Percentiles rank a stretch among this genome's conserved stretches.
phyloP scores from a whole-genome alignment of 2,329 filamentous ascomycete species.

The Aspergillus fumigatus region DNA sequence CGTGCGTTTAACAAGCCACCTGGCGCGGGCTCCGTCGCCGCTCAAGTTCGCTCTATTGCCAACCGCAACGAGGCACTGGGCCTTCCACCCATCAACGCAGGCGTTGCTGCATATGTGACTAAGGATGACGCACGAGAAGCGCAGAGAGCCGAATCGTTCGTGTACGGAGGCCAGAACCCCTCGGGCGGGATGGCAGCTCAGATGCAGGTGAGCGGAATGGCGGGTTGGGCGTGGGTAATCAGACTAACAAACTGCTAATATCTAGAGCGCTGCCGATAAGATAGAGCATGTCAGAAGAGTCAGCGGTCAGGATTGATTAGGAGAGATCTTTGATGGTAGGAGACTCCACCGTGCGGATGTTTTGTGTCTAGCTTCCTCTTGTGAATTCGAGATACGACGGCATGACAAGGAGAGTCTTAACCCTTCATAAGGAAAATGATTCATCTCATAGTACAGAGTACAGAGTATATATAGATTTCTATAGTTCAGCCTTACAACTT shows the following conservation, averaged over 20 bases:
- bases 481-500: neutral
- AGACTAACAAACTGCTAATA: slow-evolving; percentile 4
- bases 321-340: too few species aligned
- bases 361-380: neutral
- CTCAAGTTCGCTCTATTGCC: slow-evolving; percentile 31
- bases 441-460: neutral
- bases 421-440: neutral
- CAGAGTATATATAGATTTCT: too few species aligned
- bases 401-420: neutral
- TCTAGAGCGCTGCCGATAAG: slow-evolving; percentile 33
- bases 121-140: slow-evolving; percentile 31
- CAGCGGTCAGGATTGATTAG: slow-evolving; percentile 1
- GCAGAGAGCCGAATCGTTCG: slow-evolving; percentile 22
- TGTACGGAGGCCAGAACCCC: slow-evolving; percentile 29
- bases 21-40: slow-evolving; percentile 25
- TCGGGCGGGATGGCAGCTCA: slow-evolving; percentile 28
- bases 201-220: slow-evolving; percentile 27
- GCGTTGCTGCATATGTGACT: slow-evolving; percentile 25
- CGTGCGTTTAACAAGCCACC: slow-evolving; percentile 32
- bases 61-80: slow-evolving; percentile 29
- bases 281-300: slow-evolving; percentile 22
- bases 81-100: slow-evolving; percentile 18
- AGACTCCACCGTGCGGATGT: neutral
- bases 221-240: neutral
- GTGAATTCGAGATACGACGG: neutral